These are phyloP conservation scores for Hyphodiscus hymeniophilus DNA, from an alignment of 495 filamentous ascomycete genomes.

Conservation along the genomic window DNA sequence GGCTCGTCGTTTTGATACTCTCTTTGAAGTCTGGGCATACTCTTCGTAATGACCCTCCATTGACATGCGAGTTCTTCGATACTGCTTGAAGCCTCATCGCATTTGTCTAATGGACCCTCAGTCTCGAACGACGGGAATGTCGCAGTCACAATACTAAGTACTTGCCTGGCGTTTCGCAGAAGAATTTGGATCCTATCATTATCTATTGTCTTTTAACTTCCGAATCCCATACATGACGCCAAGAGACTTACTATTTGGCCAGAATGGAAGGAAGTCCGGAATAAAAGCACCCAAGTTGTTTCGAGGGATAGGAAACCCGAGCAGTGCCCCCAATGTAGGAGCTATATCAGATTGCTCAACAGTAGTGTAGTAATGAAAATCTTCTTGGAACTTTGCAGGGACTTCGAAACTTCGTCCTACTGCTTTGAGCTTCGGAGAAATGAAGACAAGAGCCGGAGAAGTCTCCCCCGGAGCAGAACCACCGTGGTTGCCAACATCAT, in stretches of 20 bases:
- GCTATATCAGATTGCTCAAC: constrained; percentile 92
- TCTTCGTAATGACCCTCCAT: constrained; percentile 37
- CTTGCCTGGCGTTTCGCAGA: constrained; percentile 67
- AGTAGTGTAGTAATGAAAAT: constrained; percentile 71
- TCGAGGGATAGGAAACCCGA: constrained; percentile 83
- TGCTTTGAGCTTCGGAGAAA: constrained; percentile 72
- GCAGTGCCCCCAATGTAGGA: constrained; percentile 76
- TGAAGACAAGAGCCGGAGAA: constrained; percentile 83
- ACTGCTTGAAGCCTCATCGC: constrained; percentile 32
- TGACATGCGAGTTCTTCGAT: constrained; percentile 58
- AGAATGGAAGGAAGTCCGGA: constrained; percentile 65
- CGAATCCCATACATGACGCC: background rate
- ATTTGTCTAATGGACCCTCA: constrained; percentile 28
- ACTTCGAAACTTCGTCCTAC: constrained; percentile 37
- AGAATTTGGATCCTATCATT: constrained; percentile 57
- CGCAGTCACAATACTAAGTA: constrained; percentile 61
- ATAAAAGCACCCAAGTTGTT: constrained; percentile 92
- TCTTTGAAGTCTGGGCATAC: background rate
- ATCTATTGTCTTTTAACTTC: constrained; percentile 27
- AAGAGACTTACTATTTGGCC: constrained; percentile 47
- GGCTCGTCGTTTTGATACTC: background rate
- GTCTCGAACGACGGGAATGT: constrained; percentile 52
- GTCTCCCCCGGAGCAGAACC: constrained; percentile 90
- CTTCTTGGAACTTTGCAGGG: constrained; percentile 38
- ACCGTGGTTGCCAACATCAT: constrained; percentile 95